Percentiles rank a stretch among this genome's conserved stretches.
Conservation (phyloP, 345 rosid species). For the Brassica cretica region DNA sequence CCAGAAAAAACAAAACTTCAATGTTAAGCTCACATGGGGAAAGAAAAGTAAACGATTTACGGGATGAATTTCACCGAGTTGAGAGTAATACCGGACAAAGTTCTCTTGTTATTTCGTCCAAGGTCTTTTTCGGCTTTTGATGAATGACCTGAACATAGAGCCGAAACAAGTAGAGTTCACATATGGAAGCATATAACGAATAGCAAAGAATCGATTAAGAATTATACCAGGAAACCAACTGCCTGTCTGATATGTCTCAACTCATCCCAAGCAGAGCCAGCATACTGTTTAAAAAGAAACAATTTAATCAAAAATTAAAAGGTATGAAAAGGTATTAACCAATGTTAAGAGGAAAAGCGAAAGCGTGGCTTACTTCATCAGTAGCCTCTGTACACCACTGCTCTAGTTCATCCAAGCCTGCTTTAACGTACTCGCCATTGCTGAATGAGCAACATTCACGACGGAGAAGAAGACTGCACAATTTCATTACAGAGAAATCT, state of each 20-base stretch:
- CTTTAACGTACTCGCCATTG: constrained; percentile 93
- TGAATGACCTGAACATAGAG: constrained; percentile 73
- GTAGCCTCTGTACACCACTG: constrained; percentile 87
- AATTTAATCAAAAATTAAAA: neutral
- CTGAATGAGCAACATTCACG: constrained; percentile 99
- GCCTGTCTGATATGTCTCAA: constrained; percentile 97
- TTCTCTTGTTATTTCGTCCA: constrained; percentile 86
- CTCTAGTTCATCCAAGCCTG: constrained; percentile 91
- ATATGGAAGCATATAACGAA: constrained; percentile 13
- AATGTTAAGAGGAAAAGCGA: constrained; percentile 10
- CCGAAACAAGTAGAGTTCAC: neutral
- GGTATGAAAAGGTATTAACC: neutral
- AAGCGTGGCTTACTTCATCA: constrained; percentile 67
- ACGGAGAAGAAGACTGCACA: constrained; percentile 91
- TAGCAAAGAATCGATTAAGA: constrained; percentile 6
- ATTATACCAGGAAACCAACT: constrained; percentile 88
- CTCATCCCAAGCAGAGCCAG: constrained; percentile 98
- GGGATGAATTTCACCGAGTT: constrained; percentile 1
- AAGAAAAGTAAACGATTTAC: neutral
- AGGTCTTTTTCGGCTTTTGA: constrained; percentile 93
- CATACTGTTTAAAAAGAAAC: constrained; percentile 56
- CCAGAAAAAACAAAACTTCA: constrained; percentile 1
- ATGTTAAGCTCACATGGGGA: neutral
- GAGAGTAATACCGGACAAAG: constrained; percentile 73
- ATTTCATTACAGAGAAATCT: constrained; percentile 12